Conservation (phyloP, 768 basidiomycete species). For the Lentinula raphanica region DNA sequence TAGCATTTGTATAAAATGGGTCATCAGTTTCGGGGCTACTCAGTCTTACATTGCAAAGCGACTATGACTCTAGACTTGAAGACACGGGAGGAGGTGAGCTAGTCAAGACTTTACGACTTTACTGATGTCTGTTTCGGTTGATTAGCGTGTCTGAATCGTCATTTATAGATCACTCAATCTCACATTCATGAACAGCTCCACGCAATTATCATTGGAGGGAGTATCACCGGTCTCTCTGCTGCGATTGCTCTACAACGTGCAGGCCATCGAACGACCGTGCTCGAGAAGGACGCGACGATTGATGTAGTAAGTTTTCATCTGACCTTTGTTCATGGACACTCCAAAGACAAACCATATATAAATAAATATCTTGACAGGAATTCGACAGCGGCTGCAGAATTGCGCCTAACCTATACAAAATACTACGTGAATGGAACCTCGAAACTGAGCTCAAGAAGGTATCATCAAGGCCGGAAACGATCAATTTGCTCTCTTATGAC, state of each 20-base stretch:
- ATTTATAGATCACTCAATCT: not conserved
- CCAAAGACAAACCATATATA: not conserved
- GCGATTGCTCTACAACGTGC: slow-evolving; percentile 48
- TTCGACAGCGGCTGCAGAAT: slow-evolving; percentile 21
- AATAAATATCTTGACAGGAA: not conserved
- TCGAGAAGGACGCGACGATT: slow-evolving; percentile 35
- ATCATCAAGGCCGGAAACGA: slow-evolving; percentile 18
- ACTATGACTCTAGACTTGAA: not conserved
- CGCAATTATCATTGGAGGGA: slow-evolving; percentile 36
- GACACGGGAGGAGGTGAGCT: not conserved
- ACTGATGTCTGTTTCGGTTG: too few relatives aligned
- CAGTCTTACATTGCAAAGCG: not conserved
- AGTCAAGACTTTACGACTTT: too few relatives aligned
- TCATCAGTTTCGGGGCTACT: too few relatives aligned
- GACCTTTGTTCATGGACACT: too few relatives aligned
- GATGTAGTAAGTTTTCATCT: not conserved
- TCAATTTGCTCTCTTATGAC: slow-evolving; percentile 23
- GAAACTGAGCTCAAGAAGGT: slow-evolving; percentile 18
- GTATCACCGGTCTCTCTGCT: slow-evolving; percentile 48
- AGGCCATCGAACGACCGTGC: slow-evolving; percentile 50
- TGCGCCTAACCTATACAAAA: slow-evolving; percentile 52
- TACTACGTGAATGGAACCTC: slow-evolving; percentile 53
- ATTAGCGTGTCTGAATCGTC: not conserved
- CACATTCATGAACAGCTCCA: not conserved
- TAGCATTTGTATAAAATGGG: too few relatives aligned